phyloP scores from a whole-genome alignment of 805 yeast species.

The Wickerhamiella siamensis region DNA sequence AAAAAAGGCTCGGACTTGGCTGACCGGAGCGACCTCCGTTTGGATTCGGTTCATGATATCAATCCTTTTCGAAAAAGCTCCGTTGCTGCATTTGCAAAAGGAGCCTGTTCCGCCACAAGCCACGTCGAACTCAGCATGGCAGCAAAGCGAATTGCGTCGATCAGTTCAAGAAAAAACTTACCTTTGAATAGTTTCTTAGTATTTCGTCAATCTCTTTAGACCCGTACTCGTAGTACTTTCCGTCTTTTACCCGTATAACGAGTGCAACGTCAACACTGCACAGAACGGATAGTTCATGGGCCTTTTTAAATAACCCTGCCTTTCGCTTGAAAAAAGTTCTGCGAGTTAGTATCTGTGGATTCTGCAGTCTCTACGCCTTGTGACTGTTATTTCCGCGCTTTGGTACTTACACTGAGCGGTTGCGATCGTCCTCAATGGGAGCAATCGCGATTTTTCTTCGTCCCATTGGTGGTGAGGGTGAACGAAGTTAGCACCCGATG shows the following conservation, averaged over 20 bases:
- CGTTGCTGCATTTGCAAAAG: too few relatives aligned
- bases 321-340: constrained; percentile 81
- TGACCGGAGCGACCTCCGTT: too few relatives aligned
- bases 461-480: constrained; percentile 45
- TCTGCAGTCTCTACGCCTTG: not conserved
- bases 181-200: constrained; percentile 28
- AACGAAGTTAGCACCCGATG: not conserved
- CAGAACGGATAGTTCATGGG: constrained; percentile 71
- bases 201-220: constrained; percentile 49
- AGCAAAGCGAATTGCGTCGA: too few relatives aligned
- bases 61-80: too few relatives aligned
- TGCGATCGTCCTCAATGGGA: constrained; percentile 82
- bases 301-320: constrained; percentile 76
- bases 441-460: constrained; percentile 90
- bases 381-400: too few relatives aligned
- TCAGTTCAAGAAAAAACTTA: too few relatives aligned
- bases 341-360: constrained; percentile 2
- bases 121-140: too few relatives aligned
- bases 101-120: too few relatives aligned
- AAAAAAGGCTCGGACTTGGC: too few relatives aligned
- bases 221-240: constrained; percentile 68
- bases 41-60: too few relatives aligned
- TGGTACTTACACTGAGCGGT: constrained; percentile 30
- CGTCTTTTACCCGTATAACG: constrained; percentile 66
- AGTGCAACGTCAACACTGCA: constrained; percentile 92